A percentile compares a stretch with the other conserved stretches of the same genome.
Conservation (phyloP, 192 early-diverging fungal species). For the Chytriomyces confervae region DNA sequence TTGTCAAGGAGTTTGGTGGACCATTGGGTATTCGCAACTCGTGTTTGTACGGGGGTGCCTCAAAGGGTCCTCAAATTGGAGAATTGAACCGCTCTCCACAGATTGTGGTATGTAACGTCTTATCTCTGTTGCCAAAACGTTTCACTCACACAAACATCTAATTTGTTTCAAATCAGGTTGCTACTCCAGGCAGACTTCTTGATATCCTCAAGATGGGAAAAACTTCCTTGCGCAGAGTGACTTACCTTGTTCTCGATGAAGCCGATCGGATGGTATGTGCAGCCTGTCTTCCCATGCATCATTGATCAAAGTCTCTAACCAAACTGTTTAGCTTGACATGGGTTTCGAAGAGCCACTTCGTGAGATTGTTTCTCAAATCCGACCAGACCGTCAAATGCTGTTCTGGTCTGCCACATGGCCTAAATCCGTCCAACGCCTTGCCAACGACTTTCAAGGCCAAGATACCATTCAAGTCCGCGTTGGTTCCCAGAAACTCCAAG, state of each 20-base stretch:
- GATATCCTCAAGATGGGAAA: conserved; percentile 85
- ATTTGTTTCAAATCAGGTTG: conserved; percentile 63
- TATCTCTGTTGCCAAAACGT: conserved; percentile 57
- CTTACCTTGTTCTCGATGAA: conserved; percentile 95
- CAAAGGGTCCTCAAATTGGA: conserved; percentile 75
- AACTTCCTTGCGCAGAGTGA: conserved; percentile 80
- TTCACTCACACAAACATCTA: neutral
- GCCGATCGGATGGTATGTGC: conserved; percentile 80
- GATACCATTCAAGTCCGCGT: conserved; percentile 85
- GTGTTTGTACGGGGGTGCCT: conserved; percentile 86
- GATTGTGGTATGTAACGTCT: conserved; percentile 66
- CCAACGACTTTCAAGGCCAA: conserved; percentile 79
- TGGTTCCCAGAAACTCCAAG: conserved; percentile 83
- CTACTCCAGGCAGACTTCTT: conserved; percentile 92
- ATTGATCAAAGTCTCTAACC: conserved; percentile 60
- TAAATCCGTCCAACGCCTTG: conserved; percentile 83
- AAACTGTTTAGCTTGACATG: conserved; percentile 69
- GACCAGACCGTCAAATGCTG: conserved; percentile 80
- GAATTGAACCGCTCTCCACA: conserved; percentile 56
- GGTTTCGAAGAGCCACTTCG: conserved; percentile 91
- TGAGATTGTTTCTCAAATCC: conserved; percentile 78
- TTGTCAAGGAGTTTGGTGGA: conserved; percentile 64
- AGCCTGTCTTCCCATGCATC: too few relatives aligned
- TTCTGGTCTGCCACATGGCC: conserved; percentile 98
- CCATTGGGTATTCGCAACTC: conserved; percentile 70